Conservation (phyloP, 768 basidiomycete genomes). For the Favolaschia claudopus region DNA sequence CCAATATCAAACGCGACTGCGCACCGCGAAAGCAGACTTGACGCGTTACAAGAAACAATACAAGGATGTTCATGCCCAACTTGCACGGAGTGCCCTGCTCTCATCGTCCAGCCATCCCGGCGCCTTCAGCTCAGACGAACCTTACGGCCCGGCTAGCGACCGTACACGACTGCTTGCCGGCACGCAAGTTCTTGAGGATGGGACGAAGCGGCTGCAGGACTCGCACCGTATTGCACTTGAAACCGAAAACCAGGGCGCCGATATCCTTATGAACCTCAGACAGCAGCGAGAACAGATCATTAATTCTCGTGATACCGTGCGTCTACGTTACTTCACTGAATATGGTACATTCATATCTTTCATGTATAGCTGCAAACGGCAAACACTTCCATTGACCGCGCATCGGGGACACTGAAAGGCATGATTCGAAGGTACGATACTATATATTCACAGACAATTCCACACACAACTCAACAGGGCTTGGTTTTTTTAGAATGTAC, state of each 20-base stretch:
- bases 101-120: slow-evolving; percentile 50
- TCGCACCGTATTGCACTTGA: slow-evolving; percentile 93
- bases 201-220: slow-evolving; percentile 84
- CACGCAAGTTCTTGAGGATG: slow-evolving; percentile 82
- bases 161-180: slow-evolving; percentile 83
- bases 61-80: slow-evolving; percentile 74
- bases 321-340: slow-evolving; percentile 31
- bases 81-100: slow-evolving; percentile 82
- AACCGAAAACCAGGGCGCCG: slow-evolving; percentile 95
- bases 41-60: slow-evolving; percentile 81
- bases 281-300: slow-evolving; percentile 94
- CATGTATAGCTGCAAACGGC: slow-evolving; percentile 84
- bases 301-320: slow-evolving; percentile 87
- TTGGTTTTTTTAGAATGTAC: slow-evolving; percentile 87
- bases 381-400: slow-evolving; percentile 89
- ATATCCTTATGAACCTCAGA: slow-evolving; percentile 86
- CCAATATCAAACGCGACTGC: slow-evolving; percentile 79
- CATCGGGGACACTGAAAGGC: slow-evolving; percentile 89
- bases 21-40: slow-evolving; percentile 77
- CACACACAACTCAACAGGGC: slow-evolving; percentile 35
- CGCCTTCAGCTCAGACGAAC: slow-evolving; percentile 75
- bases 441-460: slow-evolving; percentile 16
- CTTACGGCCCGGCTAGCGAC: slow-evolving; percentile 74
- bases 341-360: background rate
- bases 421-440: slow-evolving; percentile 90